These are phyloP conservation scores for Sporothrix brasiliensis DNA, from an alignment of 2,329 filamentous ascomycete species.

Conservation along the genomic window DNA sequence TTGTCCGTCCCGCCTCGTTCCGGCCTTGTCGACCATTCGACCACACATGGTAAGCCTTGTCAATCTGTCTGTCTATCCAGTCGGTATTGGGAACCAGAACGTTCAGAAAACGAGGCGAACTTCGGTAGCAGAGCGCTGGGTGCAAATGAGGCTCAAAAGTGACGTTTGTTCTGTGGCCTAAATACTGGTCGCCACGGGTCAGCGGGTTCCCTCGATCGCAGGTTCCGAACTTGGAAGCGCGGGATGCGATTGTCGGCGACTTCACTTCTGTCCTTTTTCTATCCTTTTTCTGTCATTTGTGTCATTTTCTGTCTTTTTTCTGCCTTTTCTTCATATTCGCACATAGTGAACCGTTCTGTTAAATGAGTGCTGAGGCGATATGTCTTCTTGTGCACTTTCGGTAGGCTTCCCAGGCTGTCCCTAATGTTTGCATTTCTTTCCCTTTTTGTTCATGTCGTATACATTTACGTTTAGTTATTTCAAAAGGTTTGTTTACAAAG, in stretches of 20 bases:
- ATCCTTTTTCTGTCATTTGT: neutral
- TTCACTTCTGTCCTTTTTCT: neutral
- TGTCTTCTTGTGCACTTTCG: neutral
- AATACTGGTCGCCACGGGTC: no score
- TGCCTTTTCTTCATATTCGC: neutral
- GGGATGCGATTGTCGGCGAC: neutral
- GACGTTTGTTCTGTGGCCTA: no score
- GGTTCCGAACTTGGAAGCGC: neutral
- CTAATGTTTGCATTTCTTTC: slow-evolving; percentile 12
- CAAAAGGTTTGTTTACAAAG: no score
- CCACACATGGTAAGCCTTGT: slow-evolving; percentile 18
- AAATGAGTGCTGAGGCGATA: neutral
- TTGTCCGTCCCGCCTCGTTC: neutral
- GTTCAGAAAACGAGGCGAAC: neutral
- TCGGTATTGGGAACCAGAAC: neutral
- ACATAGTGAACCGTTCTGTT: no score
- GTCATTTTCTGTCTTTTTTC: no score
- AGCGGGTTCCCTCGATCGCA: neutral
- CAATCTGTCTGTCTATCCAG: no score
- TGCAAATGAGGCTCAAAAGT: slow-evolving; percentile 1
- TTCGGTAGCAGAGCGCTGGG: no score
- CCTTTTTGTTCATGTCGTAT: neutral
- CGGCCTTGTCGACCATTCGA: neutral
- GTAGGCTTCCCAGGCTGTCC: neutral
- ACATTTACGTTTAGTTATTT: neutral